Evolutionary conservation across 129 eudicot genomes (phyloP), one percentile per base, ranked within the genome.

Genomic region (Sambucus nigra): DNA sequence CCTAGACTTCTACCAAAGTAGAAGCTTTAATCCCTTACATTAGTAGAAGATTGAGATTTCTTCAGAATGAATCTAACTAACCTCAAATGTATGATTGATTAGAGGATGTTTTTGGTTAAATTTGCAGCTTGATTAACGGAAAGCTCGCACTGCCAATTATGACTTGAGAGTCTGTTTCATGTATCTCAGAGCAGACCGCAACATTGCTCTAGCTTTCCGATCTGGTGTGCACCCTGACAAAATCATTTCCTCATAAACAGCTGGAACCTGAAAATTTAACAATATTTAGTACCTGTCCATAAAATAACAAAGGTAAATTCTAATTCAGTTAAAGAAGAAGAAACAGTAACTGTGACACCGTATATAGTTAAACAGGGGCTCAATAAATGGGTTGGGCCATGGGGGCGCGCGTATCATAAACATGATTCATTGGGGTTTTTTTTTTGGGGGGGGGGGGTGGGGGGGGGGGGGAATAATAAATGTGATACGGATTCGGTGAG

Each of bases 181-280:
- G 75, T 91, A 91, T 74, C 75, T 79, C 39, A 91, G 70, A 42
- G 95, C 98, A 48, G 98, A 91, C 35, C 98, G 80, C 65, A 91
- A 59, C 82, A 81, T 91, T 25, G 95, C 87, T 75, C 95, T 76
- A 57, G 98, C 88, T 79, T 91, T 91, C 57, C 88, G 71, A 51
- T 91, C 98, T 40, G 98, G 98, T 35, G 73, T 60, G 72, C 95
- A 91, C 53, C 98, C 98, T 25, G 94, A 82, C 60, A 69, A 63
- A 33, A 91, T 80, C 98, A 91, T 85, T 74, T 91, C 94, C 76
- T 91, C 98, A 48, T 76, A 91, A 28, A 91, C 98, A 18, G 78
- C 74, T 1, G 98, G 98, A 44, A 91, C 95, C 98, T 91, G 80
- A 67, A 77, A 12, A 79, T 26, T 38, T 16, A 45, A 61, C 8